Evolutionary conservation across 208 protist genomes (phyloP), one percentile per base, ranked within the genome.

Genomic region (Leishmania gerbilli): DNA sequence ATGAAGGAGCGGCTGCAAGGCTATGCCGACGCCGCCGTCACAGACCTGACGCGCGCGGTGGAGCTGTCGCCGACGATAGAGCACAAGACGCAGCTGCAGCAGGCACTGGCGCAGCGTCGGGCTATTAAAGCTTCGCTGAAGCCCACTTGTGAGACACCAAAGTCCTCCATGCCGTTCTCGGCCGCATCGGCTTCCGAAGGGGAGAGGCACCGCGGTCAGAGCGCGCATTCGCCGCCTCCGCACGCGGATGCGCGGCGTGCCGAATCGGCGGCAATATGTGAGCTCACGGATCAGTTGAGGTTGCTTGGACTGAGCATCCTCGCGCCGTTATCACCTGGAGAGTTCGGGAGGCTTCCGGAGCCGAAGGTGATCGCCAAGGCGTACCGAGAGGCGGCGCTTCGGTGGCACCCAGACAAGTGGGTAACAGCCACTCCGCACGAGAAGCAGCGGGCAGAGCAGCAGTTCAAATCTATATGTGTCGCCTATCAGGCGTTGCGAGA

Each of bases 361-460:
- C 67, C 71, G 45, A 80, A 89, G 77, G 86, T 86, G 58, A 76
- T 99, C 34, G 86, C 84, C 21, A 96, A 93, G 79, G 94, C 95
- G 74, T 99, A 98, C 81, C 93, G 88, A n/a, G 84, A 94, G 80
- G 87, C 85, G 9, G 95, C 93, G 11, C 83, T 98, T 64, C 89
- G 83, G 60, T 98, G 93, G 90, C 97, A 99, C 82, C 97, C 97
- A 6, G 96, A 98, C 80, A 93, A 91, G 76, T 97, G 94, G 94
- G 87, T 92, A 40, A 82, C 74, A 27, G 87, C 85, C 9, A 89
- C 76, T 7, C 76, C 76, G 51, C 76, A 87, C 45, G 89, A 97
- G 72, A 89, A 88, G 68, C 58, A 82, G 45, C 55, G 77, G 74
- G 95, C 95, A 1, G 93, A 97, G 82, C 77, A 80, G 51, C 90